Conservation (phyloP, 176 grass and related monocot genomes). For the Oryza coarctata region DNA sequence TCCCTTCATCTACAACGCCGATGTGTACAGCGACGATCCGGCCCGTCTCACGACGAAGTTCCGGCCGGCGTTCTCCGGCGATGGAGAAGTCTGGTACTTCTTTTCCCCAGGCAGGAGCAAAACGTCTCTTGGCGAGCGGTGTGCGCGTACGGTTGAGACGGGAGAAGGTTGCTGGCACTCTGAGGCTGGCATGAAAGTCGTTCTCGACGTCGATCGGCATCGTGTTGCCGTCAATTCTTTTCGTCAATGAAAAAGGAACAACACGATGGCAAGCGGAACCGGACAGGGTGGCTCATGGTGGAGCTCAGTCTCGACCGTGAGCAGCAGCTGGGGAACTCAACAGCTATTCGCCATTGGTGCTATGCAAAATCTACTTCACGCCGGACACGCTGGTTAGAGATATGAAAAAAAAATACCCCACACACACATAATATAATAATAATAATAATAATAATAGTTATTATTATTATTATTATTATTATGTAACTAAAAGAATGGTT, state of each 20-base stretch:
- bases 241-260: background rate
- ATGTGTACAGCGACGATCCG: slow-evolving; percentile 12
- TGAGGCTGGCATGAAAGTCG: background rate
- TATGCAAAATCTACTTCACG: background rate
- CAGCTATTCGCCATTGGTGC: background rate
- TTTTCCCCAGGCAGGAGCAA: slow-evolving; percentile 2
- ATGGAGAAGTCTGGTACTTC: slow-evolving; percentile 8
- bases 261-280: background rate
- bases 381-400: too few relatives aligned
- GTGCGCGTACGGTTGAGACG: background rate
- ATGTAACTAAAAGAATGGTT: too few relatives aligned
- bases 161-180: slow-evolving; percentile 21
- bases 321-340: background rate
- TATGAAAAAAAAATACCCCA: too few relatives aligned
- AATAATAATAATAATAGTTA: too few relatives aligned
- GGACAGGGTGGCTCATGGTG: slow-evolving; percentile 28
- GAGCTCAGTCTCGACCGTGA: background rate
- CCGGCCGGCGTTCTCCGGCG: too few relatives aligned
- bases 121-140: background rate
- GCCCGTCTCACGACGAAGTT: background rate
- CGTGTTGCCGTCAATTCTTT: background rate
- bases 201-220: background rate
- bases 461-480: too few relatives aligned
- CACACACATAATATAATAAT: too few relatives aligned
- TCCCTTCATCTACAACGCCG: slow-evolving; percentile 11